phyloP scores from a whole-genome alignment of 208 protist species.

The Blechomonas ayalai region DNA sequence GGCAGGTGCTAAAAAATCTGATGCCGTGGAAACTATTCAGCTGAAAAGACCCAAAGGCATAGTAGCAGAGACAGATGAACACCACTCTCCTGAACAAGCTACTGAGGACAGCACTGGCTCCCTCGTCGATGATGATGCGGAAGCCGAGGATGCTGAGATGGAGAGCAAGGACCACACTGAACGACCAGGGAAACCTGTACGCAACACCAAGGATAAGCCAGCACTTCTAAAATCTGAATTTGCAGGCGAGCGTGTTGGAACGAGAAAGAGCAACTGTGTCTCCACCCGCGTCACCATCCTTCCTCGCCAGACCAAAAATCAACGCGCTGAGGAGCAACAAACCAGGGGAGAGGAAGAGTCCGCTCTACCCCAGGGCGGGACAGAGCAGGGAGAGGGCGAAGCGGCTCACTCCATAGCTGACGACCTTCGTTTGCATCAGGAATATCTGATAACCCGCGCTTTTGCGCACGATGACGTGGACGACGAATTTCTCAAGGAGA shows the following conservation, averaged over 20 bases:
- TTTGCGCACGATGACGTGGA: conserved; percentile 89
- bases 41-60: conserved; percentile 39
- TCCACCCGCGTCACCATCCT: conserved; percentile 21
- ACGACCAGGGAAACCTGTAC: neutral
- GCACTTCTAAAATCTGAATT: conserved; percentile 10
- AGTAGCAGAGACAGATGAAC: conserved; percentile 7
- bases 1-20: conserved; percentile 8
- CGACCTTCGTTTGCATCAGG: conserved; percentile 45
- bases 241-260: conserved; percentile 11
- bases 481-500: conserved; percentile 87
- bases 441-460: conserved; percentile 87
- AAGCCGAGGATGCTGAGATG: neutral
- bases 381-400: neutral
- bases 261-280: conserved; percentile 2
- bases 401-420: neutral
- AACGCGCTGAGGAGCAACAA: conserved; percentile 5
- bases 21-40: conserved; percentile 34
- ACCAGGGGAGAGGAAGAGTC: neutral
- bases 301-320: conserved; percentile 3
- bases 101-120: too few relatives aligned
- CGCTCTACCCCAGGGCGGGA: neutral
- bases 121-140: neutral
- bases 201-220: neutral
- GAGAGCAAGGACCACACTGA: neutral
- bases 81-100: too few relatives aligned